phyloP scores from a whole-genome alignment of 345 rosid species.

The Eucalyptus pauciflora region DNA sequence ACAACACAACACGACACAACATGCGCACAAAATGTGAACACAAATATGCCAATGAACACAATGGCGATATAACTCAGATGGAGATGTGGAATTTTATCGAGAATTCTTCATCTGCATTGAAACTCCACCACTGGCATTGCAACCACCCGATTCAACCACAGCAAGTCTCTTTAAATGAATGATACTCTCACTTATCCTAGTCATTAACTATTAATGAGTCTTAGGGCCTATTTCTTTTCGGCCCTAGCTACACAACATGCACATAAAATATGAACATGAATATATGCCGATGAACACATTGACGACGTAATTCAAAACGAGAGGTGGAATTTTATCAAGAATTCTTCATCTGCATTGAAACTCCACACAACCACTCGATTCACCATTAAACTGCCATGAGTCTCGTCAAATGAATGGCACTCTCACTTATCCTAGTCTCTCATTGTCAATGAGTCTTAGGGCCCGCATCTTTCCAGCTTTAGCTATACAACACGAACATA shows the following conservation, averaged over 20 bases:
- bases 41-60: too few relatives aligned
- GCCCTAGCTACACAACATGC: background rate
- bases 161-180: background rate
- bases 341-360: background rate
- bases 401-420: background rate
- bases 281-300: background rate
- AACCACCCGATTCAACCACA: too few relatives aligned
- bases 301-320: accelerated
- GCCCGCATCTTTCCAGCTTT: too few relatives aligned
- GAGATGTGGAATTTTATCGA: too few relatives aligned
- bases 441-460: too few relatives aligned
- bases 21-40: too few relatives aligned
- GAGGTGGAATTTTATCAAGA: background rate
- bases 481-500: too few relatives aligned
- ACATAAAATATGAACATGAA: background rate
- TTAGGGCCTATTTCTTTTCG: background rate
- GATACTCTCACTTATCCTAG: background rate
- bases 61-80: too few relatives aligned
- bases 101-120: too few relatives aligned
- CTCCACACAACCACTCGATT: background rate
- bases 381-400: background rate
- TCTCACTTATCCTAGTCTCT: too few relatives aligned
- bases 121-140: too few relatives aligned
- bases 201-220: background rate
- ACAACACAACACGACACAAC: background rate